Base-by-base conservation (phyloP, 345 rosid genomes). In the Citrus australasica region DNA sequence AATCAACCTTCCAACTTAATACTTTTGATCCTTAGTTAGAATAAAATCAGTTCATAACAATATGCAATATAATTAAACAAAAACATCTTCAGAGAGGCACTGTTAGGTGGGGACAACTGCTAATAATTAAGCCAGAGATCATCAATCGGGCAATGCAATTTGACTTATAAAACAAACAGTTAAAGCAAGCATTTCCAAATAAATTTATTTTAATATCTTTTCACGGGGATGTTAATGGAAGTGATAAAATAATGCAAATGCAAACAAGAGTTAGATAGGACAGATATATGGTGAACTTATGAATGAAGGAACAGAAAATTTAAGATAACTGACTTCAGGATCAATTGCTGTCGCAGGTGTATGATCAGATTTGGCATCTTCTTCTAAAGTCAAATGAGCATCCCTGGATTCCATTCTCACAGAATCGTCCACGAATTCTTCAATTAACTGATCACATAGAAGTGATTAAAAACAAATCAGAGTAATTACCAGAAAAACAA, bases 391-490 rank as follows among this genome's bases (percentile, higher is more conserved):
- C 25, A 51, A 67, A 51, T 37, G 62, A 71, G 51, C 32, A 69
- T 69, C 76, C 25, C 30, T 66, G 24, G 48, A 51, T 73, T 69
- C 76, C 27, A 17, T 70, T 35, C 68, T 69, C 6, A 73, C 28
- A 25, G 81, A 67, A 81, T 81, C 77, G 71, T 86, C 88, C 56
- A 78, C 53, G n/a, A 63, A 77, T 38, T 79, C 84, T 65, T 88
- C 90, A 53, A 89, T 83, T 76, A 90, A 79, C 92, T 89, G 85
- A 77, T 84, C 68, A 66, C 79, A 67, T 68, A 61, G 61, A 22
- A 83, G 14, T 48, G 60, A 40, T 78, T 63, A 40, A 38, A 14
- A 37, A 55, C 56, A 66, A 67, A 62, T 64, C 58, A 38, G 76
- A 9, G 51, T 46, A 53, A 53, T 53, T 66, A 37, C 53, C 5